Conservation (phyloP, 768 basidiomycete species). For the Macrolepiota dolichaula region DNA sequence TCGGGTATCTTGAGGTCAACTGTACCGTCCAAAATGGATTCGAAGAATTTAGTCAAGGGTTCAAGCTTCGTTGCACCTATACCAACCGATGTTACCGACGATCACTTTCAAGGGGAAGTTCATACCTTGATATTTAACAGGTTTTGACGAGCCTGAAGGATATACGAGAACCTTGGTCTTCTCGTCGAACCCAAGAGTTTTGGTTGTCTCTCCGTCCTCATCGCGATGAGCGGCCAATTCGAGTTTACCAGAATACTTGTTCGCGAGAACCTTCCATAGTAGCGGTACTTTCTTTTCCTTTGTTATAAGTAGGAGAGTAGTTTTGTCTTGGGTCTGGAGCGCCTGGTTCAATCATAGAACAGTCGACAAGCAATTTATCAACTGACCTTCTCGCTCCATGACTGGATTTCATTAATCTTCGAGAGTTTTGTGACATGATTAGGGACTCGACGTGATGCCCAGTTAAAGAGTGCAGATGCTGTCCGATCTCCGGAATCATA, state of each 20-base stretch:
- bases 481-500: constrained; percentile 73
- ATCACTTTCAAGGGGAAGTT: background rate
- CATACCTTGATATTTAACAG: constrained; percentile 67
- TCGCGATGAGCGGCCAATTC: constrained; percentile 64
- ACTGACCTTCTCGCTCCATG: constrained; percentile 70
- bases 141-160: constrained; percentile 51
- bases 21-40: constrained; percentile 65
- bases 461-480: constrained; percentile 70
- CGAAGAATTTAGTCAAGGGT: constrained; percentile 70
- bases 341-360: background rate
- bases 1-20: constrained; percentile 38
- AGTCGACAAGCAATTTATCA: background rate
- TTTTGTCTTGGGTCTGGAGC: constrained; percentile 31
- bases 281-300: constrained; percentile 75
- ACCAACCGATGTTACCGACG: background rate
- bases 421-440: constrained; percentile 62
- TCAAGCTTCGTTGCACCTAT: constrained; percentile 73
- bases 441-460: constrained; percentile 71
- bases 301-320: constrained; percentile 66
- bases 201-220: constrained; percentile 56
- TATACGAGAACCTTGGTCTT: constrained; percentile 72
- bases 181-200: constrained; percentile 45
- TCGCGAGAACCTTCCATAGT: constrained; percentile 76
- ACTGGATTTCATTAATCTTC: constrained; percentile 50
- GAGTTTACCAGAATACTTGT: constrained; percentile 63